Evolutionary conservation across 129 eudicot species (phyloP).

Genomic region (Mikania micrantha): DNA sequence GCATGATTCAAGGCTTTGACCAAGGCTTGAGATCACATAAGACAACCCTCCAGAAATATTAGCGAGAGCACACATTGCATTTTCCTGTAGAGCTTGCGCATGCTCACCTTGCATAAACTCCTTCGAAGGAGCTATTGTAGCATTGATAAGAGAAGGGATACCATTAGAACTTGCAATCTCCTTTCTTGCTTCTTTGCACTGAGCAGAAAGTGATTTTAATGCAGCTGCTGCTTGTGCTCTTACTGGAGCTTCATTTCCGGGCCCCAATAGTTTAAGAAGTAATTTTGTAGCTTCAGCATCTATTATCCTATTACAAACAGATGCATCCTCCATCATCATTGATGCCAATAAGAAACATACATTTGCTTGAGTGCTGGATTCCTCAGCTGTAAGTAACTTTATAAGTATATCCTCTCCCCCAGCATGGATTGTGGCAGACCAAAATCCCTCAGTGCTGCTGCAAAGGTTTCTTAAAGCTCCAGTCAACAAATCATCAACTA

Average conservation of each 20-base stretch:
- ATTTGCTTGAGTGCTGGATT: constrained; percentile 81
- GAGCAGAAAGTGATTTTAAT: constrained; percentile 94
- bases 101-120: constrained; percentile 98
- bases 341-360: constrained; percentile 82
- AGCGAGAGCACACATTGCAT: constrained; percentile 99
- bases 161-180: constrained; percentile 84
- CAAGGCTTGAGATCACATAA: constrained; percentile 93
- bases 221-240: constrained; percentile 98
- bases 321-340: constrained; percentile 95
- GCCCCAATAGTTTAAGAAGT: constrained; percentile 82
- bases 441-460: constrained; percentile 88
- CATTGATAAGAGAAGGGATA: constrained; percentile 92
- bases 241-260: constrained; percentile 88
- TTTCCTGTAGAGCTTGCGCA: constrained; percentile 99
- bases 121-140: constrained; percentile 98
- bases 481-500: constrained; percentile 79
- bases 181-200: constrained; percentile 81
- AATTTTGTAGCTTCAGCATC: constrained; percentile 75
- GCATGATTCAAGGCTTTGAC: constrained; percentile 95
- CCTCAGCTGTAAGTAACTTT: constrained; percentile 67
- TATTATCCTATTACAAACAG: constrained; percentile 69
- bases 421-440: constrained; percentile 82
- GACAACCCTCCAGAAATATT: constrained; percentile 98
- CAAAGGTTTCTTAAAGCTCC: constrained; percentile 89
- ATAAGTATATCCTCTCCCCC: constrained; percentile 91